A percentile compares a stretch with the other conserved stretches of the same genome.
phyloP scores from a whole-genome alignment of 1,284 basidiomycete genomes.

The Limonomyces culmigenus region DNA sequence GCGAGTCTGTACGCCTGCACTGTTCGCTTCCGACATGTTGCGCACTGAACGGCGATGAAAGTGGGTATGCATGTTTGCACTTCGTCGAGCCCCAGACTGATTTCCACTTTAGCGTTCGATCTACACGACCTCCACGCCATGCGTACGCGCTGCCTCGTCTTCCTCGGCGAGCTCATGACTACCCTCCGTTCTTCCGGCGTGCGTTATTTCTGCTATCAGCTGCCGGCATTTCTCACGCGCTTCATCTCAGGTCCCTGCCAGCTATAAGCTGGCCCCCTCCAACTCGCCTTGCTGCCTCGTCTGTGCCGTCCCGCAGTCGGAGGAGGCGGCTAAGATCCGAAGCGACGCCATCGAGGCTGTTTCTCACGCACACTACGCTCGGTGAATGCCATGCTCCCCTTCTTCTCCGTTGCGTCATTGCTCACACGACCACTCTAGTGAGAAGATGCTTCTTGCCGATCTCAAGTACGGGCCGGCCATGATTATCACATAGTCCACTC shows the following conservation, averaged over 20 bases:
- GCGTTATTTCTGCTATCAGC: conserved; percentile 10
- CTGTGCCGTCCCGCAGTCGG: conserved; percentile 26
- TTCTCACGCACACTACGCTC: conserved; percentile 25
- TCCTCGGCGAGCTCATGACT: conserved; percentile 46
- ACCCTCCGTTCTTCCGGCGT: conserved; percentile 45
- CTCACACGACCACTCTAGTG: conserved; percentile 14
- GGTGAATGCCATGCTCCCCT: conserved; percentile 18
- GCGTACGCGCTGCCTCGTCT: conserved; percentile 40
- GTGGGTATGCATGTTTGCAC: conserved; percentile 18
- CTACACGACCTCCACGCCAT: conserved; percentile 53
- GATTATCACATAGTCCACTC: conserved; percentile 27
- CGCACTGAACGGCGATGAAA: conserved; percentile 33
- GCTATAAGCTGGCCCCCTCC: conserved; percentile 47
- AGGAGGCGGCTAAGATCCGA: conserved; percentile 23
- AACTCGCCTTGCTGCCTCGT: conserved; percentile 38
- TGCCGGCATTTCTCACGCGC: conserved; percentile 1
- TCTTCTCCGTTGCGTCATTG: conserved; percentile 4
- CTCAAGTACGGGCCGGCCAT: conserved; percentile 35
- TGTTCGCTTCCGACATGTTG: conserved; percentile 52
- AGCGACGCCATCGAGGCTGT: conserved; percentile 24
- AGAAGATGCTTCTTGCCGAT: conserved; percentile 33
- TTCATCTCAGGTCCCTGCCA: conserved; percentile 29
- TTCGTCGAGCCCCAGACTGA: conserved; percentile 1
- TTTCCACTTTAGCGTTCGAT: conserved; percentile 27
- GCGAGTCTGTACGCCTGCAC: conserved; percentile 29